phyloP scores from a whole-genome alignment of 2,329 filamentous ascomycete genomes.

The Bipolaris zeicola region DNA sequence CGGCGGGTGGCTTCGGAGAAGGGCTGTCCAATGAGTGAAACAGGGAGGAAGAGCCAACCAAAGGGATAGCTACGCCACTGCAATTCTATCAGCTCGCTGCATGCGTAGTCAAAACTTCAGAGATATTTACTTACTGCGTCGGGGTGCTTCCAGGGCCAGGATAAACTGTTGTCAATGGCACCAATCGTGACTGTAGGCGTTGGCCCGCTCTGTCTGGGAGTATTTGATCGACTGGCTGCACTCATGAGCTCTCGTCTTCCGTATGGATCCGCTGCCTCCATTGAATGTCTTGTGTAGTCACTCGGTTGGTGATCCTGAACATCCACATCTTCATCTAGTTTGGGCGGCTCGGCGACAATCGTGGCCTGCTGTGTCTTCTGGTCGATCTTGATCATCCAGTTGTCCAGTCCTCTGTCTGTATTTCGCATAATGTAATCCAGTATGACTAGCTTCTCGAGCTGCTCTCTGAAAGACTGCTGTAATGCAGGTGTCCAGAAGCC shows the following conservation, averaged over 20 bases:
- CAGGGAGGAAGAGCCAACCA: constrained; percentile 96
- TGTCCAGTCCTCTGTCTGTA: constrained; percentile 93
- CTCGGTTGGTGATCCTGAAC: constrained; percentile 51
- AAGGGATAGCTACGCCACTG: constrained; percentile 89
- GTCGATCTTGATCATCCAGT: constrained; percentile 99
- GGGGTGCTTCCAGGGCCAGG: constrained; percentile 99
- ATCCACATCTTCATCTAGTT: constrained; percentile 55
- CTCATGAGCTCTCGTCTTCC: constrained; percentile 84
- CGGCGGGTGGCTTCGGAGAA: constrained; percentile 93
- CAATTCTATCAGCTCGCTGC: constrained; percentile 17
- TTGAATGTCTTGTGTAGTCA: constrained; percentile 66
- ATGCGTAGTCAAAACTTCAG: not conserved
- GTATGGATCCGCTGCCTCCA: constrained; percentile 67
- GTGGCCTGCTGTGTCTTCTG: constrained; percentile 81
- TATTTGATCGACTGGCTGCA: constrained; percentile 64
- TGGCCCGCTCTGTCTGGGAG: constrained; percentile 57
- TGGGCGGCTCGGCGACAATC: constrained; percentile 84
- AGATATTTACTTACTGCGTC: constrained; percentile 68
- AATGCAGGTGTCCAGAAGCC: constrained; percentile 88
- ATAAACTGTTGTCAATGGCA: constrained; percentile 96
- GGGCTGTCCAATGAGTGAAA: constrained; percentile 92
- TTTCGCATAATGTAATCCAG: constrained; percentile 99
- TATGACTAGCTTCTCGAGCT: constrained; percentile 95
- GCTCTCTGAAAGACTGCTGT: constrained; percentile 91
- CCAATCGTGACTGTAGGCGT: constrained; percentile 75